Conservation (phyloP, 2,329 filamentous ascomycete species). For the Cladosporium colombiae region DNA sequence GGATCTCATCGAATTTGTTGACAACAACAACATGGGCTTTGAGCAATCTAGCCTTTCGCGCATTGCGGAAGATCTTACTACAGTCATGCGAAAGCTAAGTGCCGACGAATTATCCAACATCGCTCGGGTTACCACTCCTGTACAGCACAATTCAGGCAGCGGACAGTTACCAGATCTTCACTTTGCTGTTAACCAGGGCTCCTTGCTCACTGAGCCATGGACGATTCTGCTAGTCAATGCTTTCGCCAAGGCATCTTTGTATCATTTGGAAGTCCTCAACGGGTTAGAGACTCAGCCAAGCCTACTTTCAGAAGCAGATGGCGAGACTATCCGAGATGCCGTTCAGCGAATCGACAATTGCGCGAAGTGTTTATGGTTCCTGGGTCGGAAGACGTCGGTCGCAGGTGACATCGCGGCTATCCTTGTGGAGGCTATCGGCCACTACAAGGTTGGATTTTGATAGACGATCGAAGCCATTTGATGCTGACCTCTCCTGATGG, state of each 20-base stretch:
- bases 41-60: background rate
- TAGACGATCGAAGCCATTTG: background rate
- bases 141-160: background rate
- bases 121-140: slow-evolving; percentile 1
- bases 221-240: slow-evolving; percentile 14
- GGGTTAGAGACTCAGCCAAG: background rate
- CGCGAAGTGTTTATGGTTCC: slow-evolving; percentile 4
- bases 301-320: background rate
- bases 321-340: background rate
- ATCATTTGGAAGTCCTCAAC: background rate
- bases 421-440: background rate
- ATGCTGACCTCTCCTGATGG: background rate
- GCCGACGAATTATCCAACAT: slow-evolving; percentile 9
- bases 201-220: slow-evolving; percentile 13
- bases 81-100: background rate
- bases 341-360: slow-evolving; percentile 3
- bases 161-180: slow-evolving; percentile 6
- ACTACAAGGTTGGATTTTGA: background rate
- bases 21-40: background rate
- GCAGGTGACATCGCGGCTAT: slow-evolving; percentile 1
- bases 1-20: slow-evolving; percentile 6
- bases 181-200: slow-evolving; percentile 13
- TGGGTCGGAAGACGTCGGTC: slow-evolving; percentile 1
- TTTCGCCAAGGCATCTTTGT: background rate
- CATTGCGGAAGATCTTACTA: background rate